Evolutionary conservation across 257 asterid genomes (phyloP), one percentile per base, ranked within the genome.

Genomic region (Scutellaria minor): DNA sequence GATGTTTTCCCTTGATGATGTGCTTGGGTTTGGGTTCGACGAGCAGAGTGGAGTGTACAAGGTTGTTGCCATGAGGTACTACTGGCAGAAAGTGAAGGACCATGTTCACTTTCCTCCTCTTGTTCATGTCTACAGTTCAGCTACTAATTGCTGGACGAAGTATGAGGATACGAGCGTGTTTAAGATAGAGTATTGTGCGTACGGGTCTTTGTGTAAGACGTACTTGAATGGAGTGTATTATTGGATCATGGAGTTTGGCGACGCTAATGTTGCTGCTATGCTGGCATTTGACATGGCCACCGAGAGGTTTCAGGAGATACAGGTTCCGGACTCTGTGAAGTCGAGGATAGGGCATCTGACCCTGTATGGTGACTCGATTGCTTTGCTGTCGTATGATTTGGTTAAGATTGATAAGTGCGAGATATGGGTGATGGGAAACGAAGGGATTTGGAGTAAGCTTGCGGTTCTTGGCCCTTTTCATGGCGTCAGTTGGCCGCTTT

Each of bases 171-270:
- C 57, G 42, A 66, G 47, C 9, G 15, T 73, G 59, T 58, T 70
- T 39, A 72, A 68, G n/a, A 24, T 72, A 13, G 71, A 84, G 0
- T 62, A 55, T 0, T 4, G 62, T 4, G 39, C 80, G 9, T 55
- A 37, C 24, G 69, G 61, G 27, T 81, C 90, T 60, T 59, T 55
- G 5, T 76, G 85, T 48, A 77, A 81, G 31, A 77, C 86, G 1
- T 85, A 64, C 72, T 55, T 81, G 76, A 70, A 81, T 41, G 88
- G 88, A 50, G 72, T 73, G 44, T 85, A 85, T 48, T 85, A 83
- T 51, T 85, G 88, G 90, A 58, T 68, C 18, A 58, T 72, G 56
- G 77, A 72, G 31, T 44, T 13, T 44, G 57, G 61, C n/a, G 73
- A 46, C 7, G 18, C 61, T 15, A 67, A 59, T 41, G 18, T 58